Base-by-base conservation (phyloP, 208 protist species). In the Phytomonas francai region DNA sequence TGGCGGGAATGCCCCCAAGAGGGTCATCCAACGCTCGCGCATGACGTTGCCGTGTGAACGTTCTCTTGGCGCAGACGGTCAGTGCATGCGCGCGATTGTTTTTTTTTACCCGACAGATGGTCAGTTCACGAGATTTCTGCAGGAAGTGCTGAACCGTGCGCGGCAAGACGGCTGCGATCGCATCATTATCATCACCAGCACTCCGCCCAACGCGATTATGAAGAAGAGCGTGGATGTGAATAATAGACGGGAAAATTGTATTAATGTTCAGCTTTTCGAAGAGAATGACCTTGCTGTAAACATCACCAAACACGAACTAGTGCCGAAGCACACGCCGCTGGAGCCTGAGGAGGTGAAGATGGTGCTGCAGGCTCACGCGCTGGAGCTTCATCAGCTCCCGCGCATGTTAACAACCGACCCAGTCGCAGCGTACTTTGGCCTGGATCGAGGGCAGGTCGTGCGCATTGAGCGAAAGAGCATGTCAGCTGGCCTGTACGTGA, bases 401-500 rank as follows among this genome's bases (percentile, higher is more conserved):
- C 87, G 97, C 59, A 98, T 99, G 54, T 82, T 97, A 59, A 77
- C 78, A 5, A 91, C 77, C 2, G 98, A 99, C 81, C 97, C 98
- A 12, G 91, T 99, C n/a, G 92, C 95, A 3, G 78, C 86, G 8
- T 99, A 99, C 74, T 99, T 97, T 78, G 98, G 98, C 31, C 74
- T 99, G 30, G 70, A 85, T 45, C 74, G 83, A 31, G 95, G 96
- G 0, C 72, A 97, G 58, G 93, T 99, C 7, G 92, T 99, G 29
- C 96, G 98, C 67, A 99, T 99, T 79, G 96, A 97, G 76, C 88
- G 98, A 11, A 83, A 87, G 61, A 97, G 87, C 29, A 97, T 98
- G 81, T 99, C 98, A 2, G 98, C 98, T 0, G 98, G 98, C 28
- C 76, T 95, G 30, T 99, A 99, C 84, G 93, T 98, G n/a, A 99